Percentiles rank a stretch among this genome's conserved stretches.
These are phyloP conservation scores for Mortierella sp. DNA, from an alignment of 371 early-diverging fungal species.

Conservation along the genomic window DNA sequence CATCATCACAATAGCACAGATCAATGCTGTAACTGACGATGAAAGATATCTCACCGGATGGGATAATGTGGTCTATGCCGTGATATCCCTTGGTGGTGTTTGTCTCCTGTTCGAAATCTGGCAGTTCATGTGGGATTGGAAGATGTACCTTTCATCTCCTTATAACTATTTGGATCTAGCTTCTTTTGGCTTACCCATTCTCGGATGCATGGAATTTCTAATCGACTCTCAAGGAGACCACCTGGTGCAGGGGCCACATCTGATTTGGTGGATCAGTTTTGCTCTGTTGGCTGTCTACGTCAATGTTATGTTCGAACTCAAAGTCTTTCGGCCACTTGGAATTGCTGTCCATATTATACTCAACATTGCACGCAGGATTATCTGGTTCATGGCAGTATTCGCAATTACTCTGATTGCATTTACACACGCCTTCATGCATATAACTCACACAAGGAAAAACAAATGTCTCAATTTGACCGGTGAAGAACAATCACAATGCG, in stretches of 20 bases:
- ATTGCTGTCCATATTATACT: slow-evolving; percentile 45
- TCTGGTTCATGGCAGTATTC: slow-evolving; percentile 44
- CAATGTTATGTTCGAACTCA: slow-evolving; percentile 49
- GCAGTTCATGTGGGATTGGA: not conserved
- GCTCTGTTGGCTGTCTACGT: slow-evolving; percentile 29
- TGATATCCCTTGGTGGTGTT: not conserved
- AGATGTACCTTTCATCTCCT: slow-evolving; percentile 13
- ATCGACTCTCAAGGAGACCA: not conserved
- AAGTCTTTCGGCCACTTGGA: slow-evolving; percentile 37
- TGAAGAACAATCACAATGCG: not conserved
- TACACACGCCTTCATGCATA: slow-evolving; percentile 18
- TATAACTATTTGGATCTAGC: slow-evolving; percentile 37
- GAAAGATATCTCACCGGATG: not conserved
- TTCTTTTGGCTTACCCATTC: slow-evolving; percentile 13
- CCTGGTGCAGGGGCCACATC: slow-evolving; percentile 2
- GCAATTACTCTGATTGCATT: slow-evolving; percentile 28
- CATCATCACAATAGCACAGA: slow-evolving; percentile 24
- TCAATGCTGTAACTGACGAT: not conserved
- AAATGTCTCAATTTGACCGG: not conserved
- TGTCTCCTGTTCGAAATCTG: not conserved
- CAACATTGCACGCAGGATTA: slow-evolving; percentile 30
- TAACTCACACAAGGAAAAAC: slow-evolving; percentile 21
- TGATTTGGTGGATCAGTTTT: slow-evolving; percentile 38
- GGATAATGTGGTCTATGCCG: not conserved
- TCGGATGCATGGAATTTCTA: slow-evolving; percentile 22